phyloP scores from a whole-genome alignment of 2,329 filamentous ascomycete species.

The Fusarium ramigenum region DNA sequence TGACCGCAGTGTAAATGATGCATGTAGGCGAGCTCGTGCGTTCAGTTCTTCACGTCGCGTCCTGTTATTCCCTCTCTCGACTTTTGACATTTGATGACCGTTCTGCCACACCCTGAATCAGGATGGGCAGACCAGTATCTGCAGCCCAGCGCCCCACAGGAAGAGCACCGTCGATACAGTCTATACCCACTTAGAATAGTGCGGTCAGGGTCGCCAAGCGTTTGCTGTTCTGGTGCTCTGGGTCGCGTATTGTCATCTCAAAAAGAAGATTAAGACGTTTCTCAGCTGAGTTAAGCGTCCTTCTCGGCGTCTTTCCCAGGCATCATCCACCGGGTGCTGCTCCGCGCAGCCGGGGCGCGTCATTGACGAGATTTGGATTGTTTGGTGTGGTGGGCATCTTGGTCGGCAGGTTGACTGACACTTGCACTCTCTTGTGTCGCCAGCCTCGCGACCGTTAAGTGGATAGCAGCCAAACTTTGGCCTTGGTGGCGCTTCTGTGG shows the following conservation, averaged over 20 bases:
- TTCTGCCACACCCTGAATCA: conserved; percentile 34
- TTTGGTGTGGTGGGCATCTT: conserved; percentile 17
- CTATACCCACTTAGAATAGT: conserved; percentile 31
- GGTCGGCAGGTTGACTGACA: background rate
- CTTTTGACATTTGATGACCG: conserved; percentile 25
- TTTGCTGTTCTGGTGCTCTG: conserved; percentile 26
- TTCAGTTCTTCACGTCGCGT: conserved; percentile 16
- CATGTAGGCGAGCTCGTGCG: conserved; percentile 9
- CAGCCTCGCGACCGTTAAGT: conserved; percentile 38
- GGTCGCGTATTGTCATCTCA: conserved; percentile 17
- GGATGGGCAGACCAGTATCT: conserved; percentile 32
- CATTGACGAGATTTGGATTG: conserved; percentile 33
- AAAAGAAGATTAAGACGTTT: conserved; percentile 27
- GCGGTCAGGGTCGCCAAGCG: conserved; percentile 38
- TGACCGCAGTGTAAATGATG: conserved; percentile 12
- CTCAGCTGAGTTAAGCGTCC: conserved; percentile 43
- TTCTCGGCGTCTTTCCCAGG: conserved; percentile 30
- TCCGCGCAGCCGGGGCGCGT: conserved; percentile 29
- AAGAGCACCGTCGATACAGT: conserved; percentile 30
- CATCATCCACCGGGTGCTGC: conserved; percentile 31
- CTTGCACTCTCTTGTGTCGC: conserved; percentile 3
- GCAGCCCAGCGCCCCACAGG: conserved; percentile 36
- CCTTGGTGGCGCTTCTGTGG: conserved; percentile 25
- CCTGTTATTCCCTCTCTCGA: conserved; percentile 10
- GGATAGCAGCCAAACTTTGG: conserved; percentile 12